Conservation (phyloP, 257 asterid genomes). For the Lycium barbarum region DNA sequence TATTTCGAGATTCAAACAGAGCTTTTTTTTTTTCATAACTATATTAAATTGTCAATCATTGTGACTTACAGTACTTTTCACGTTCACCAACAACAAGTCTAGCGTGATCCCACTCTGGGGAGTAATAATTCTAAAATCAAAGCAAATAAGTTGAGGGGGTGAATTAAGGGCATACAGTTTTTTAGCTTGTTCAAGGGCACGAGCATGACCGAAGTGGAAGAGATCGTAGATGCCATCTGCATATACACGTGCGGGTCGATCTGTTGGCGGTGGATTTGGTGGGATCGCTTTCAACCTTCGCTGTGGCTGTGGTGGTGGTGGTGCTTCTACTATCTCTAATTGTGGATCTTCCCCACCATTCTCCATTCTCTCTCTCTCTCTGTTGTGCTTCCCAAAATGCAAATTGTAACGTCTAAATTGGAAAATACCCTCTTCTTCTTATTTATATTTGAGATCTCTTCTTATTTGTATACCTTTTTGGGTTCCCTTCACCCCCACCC, state of each 20-base stretch:
- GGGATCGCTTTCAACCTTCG: conserved; percentile 33
- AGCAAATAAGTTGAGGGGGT: neutral
- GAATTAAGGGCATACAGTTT: conserved; percentile 47
- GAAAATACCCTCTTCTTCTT: neutral
- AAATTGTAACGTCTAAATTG: neutral
- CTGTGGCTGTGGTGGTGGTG: conserved; percentile 18
- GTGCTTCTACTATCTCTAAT: neutral
- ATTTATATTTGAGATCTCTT: too few species aligned
- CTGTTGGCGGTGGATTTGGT: conserved; percentile 50
- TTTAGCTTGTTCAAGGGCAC: conserved; percentile 97
- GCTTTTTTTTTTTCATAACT: too few species aligned
- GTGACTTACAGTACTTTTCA: too few species aligned
- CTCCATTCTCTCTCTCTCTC: conserved; percentile 24
- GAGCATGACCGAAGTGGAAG: conserved; percentile 98
- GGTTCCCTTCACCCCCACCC: too few species aligned
- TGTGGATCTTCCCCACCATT: conserved; percentile 26
- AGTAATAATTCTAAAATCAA: neutral
- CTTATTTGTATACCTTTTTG: too few species aligned
- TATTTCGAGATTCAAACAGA: too few species aligned
- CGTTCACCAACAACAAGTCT: too few species aligned
- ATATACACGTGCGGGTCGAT: conserved; percentile 83
- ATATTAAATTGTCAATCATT: too few species aligned
- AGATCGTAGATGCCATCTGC: conserved; percentile 99
- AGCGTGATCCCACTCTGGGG: too few species aligned
- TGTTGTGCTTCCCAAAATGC: neutral